Base-by-base conservation (phyloP, 495 filamentous ascomycete species). In the Podospora fimiseda region DNA sequence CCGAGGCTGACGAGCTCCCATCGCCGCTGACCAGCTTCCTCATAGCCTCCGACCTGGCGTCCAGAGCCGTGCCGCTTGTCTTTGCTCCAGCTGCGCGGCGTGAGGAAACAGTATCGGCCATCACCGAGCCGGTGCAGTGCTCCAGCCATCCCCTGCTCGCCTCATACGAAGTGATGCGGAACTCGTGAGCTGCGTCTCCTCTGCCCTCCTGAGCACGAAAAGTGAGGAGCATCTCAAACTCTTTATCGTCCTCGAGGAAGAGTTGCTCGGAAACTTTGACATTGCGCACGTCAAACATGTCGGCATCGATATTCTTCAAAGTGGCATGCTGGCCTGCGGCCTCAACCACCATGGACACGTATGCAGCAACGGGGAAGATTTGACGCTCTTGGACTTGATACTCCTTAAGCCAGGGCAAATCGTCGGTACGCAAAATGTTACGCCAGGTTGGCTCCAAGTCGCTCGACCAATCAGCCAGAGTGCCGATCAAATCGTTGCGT, bases 401-500 rank as follows among this genome's bases (percentile, higher is more conserved):
- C 22, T 81, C 77, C 9, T 51, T 50, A 5, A 81, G 50, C 79
- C 79, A 82, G 0, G 70, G 72, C 3, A 72, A 61, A 24, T 75
- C 60, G 1, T 74, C 66, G 3, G 73, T 46, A 0, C 57, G 54
- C 5, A 83, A 24, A 0, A 76, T 23, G 55, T 77, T 79, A 23
- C 78, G 63, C 79, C 80, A 83, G 0, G 60, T 66, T 2, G 78
- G 77, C 43, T 77, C 71, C 2, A 71, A 27, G 6, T 70, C 58
- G 16, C 60, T 69, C 0, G 62, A 72, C 49, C 71, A 76, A 2
- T 67, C 53, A 0, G 70, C 58, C 2, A 72, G 59, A 1, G 58
- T 59, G 0, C 80, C 80, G 0, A 83, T 62, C 1, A 82, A 49
- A 22, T 76, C 73, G 51, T 81, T 75, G 16, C 74, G 63, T 6